Evolutionary conservation across 225 moss, liverwort and hornwort species (phyloP).

Genomic region (Thuidium tamariscinum): DNA sequence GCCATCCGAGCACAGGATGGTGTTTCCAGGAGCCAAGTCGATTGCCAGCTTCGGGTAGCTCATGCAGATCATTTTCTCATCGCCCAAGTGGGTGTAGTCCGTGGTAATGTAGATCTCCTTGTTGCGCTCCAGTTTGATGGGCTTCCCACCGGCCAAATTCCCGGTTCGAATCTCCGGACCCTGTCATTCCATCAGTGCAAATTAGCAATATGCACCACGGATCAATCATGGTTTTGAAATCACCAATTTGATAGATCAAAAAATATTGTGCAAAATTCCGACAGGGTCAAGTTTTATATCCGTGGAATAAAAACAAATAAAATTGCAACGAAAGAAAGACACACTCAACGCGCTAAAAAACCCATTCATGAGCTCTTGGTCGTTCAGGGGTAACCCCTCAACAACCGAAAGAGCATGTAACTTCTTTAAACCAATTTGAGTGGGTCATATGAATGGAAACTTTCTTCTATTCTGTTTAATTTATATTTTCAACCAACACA

Average conservation of each 20-base stretch:
- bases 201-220: neutral
- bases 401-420: too few relatives aligned
- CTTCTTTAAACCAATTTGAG: neutral
- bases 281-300: neutral
- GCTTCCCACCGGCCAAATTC: constrained; percentile 58
- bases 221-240: neutral
- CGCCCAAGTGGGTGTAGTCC: constrained; percentile 68
- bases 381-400: neutral
- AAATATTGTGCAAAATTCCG: neutral
- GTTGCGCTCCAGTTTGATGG: constrained; percentile 45
- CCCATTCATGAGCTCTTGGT: neutral
- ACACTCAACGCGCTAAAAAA: neutral
- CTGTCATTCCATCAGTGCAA: constrained; percentile 8
- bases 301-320: neutral
- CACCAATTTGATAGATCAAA: neutral
- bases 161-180: constrained; percentile 96
- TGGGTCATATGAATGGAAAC: neutral
- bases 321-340: neutral
- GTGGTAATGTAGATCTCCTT: constrained; percentile 64
- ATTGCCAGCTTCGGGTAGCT: constrained; percentile 71
- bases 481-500: neutral
- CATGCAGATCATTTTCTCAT: constrained; percentile 58
- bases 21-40: constrained; percentile 57
- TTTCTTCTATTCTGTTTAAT: neutral
- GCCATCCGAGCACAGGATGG: constrained; percentile 76